Percentiles rank a stretch among this genome's conserved stretches.
These are phyloP conservation scores for Dendrocalamus sinicus DNA, from an alignment of 176 grass and related monocot species.

Conservation along the genomic window DNA sequence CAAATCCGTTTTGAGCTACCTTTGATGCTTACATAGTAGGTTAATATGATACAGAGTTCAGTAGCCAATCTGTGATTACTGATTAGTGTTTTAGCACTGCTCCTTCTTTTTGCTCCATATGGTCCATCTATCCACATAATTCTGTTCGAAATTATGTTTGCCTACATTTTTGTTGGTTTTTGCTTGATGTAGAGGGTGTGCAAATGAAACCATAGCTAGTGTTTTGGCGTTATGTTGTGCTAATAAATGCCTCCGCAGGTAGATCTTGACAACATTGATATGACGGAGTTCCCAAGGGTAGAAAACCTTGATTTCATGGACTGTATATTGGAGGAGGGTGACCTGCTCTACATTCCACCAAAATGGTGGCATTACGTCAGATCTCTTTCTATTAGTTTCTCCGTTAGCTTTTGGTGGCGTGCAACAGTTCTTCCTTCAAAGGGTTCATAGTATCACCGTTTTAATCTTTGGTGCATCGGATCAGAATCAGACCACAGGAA, in stretches of 20 bases:
- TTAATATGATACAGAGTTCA: background rate
- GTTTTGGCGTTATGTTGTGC: slow-evolving; percentile 4
- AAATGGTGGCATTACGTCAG: slow-evolving; percentile 97
- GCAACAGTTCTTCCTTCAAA: slow-evolving; percentile 28
- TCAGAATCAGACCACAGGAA: slow-evolving; percentile 17
- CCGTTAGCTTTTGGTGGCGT: slow-evolving; percentile 94
- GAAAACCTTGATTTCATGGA: slow-evolving; percentile 76
- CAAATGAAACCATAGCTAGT: background rate
- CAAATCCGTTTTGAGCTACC: background rate
- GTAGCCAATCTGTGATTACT: background rate
- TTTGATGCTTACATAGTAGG: background rate
- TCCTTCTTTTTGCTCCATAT: background rate
- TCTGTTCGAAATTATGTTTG: background rate
- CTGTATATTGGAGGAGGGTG: slow-evolving; percentile 89
- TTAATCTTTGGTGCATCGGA: slow-evolving; percentile 28
- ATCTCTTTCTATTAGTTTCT: slow-evolving; percentile 90
- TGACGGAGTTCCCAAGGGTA: slow-evolving; percentile 60
- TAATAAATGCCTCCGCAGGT: slow-evolving; percentile 62
- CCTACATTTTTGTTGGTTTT: background rate
- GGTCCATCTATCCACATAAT: background rate
- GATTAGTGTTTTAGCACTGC: background rate
- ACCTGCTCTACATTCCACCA: slow-evolving; percentile 91
- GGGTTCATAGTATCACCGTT: slow-evolving; percentile 9
- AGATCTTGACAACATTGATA: slow-evolving; percentile 79
- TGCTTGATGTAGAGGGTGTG: slow-evolving; percentile 1